phyloP scores from a whole-genome alignment of 2,329 filamentous ascomycete species.

The Diaporthe velutina region DNA sequence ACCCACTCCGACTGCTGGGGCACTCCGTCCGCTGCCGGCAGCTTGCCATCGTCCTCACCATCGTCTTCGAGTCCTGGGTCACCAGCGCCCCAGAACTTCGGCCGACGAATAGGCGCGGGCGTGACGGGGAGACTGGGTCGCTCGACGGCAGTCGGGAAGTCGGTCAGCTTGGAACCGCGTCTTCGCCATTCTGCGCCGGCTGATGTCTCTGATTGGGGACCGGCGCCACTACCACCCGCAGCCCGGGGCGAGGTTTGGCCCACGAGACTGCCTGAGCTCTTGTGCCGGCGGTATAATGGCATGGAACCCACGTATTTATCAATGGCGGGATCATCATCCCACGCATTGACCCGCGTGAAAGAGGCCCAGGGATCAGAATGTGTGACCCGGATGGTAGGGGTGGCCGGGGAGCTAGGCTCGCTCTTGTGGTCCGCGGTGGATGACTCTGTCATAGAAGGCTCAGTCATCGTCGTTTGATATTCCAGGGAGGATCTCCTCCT shows the following conservation, averaged over 20 bases:
- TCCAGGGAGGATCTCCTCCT: constrained; percentile 42
- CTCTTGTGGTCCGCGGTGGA: constrained; percentile 53
- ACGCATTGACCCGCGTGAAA: constrained; percentile 86
- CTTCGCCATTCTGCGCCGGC: constrained; percentile 43
- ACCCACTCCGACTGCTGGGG: constrained; percentile 94
- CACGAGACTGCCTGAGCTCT: constrained; percentile 49
- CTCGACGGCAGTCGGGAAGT: constrained; percentile 87
- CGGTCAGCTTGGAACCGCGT: constrained; percentile 77
- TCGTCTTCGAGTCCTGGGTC: constrained; percentile 58
- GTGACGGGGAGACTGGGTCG: constrained; percentile 92
- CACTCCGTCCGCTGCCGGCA: constrained; percentile 85
- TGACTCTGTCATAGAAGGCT: constrained; percentile 52
- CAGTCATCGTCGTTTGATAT: constrained; percentile 43
- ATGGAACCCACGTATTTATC: constrained; percentile 86
- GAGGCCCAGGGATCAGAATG: constrained; percentile 76
- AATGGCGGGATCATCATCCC: constrained; percentile 93
- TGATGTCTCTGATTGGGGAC: constrained; percentile 34
- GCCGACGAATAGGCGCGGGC: constrained; percentile 81
- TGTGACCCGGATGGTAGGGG: constrained; percentile 60
- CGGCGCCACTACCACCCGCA: constrained; percentile 37
- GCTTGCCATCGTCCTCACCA: constrained; percentile 65
- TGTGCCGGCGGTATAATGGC: constrained; percentile 67
- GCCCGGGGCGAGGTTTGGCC: constrained; percentile 44
- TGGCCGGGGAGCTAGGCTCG: constrained; percentile 62
- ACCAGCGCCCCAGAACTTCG: constrained; percentile 74